Base-by-base conservation (phyloP, 371 early-diverging fungal genomes). In the Rhizopus microsporus region DNA sequence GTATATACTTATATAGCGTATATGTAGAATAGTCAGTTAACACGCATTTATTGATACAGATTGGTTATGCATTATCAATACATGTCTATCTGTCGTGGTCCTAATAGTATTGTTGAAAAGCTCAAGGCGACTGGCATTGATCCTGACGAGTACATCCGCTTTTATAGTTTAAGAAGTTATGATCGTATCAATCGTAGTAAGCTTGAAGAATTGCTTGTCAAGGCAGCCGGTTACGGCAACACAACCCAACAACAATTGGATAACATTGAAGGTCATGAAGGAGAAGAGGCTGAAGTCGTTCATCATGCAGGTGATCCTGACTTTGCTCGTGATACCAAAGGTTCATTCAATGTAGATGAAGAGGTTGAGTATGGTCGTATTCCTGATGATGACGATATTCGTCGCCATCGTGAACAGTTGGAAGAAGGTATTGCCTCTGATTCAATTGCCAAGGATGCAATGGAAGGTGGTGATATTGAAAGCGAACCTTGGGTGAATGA, bases 1-100 rank as follows among this genome's bases (percentile, higher is more conserved):
- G 75, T 80, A 71, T 43, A 42, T 31, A 7, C 2, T 10, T 23
- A 3, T 17, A 31, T 23, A 29, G 33, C n/a, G n/a, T n/a, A 34
- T 29, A 39, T 12, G 12, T 32, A 40, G 32, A 38, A 38, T 7
- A 6, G 3, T 17, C 16, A 42, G 15, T 45, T 17, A 38, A 9
- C 12, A 44, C n/a, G 13, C 38, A 42, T 30, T 40, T 10, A 13
- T 32, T 33, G 34, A 6, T 35, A 16, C 61, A 74, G 77, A 59
- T 71, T 90, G 35, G 83, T 93, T 4, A 84, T 91, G 84, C 73
- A 89, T 58, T 86, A 85, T 58, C 93, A 93, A 71, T 88, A 86
- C 65, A 71, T 81, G 39, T 83, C 90, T 7, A 90, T 94, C 49
- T 82, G 80, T 39, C 84, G 91, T 55, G 91, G 89, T 43, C 72